A percentile compares a stretch with the other conserved stretches of the same genome.
phyloP scores from a whole-genome alignment of 2,329 filamentous ascomycete genomes.

The Penicillium psychrosexuale region DNA sequence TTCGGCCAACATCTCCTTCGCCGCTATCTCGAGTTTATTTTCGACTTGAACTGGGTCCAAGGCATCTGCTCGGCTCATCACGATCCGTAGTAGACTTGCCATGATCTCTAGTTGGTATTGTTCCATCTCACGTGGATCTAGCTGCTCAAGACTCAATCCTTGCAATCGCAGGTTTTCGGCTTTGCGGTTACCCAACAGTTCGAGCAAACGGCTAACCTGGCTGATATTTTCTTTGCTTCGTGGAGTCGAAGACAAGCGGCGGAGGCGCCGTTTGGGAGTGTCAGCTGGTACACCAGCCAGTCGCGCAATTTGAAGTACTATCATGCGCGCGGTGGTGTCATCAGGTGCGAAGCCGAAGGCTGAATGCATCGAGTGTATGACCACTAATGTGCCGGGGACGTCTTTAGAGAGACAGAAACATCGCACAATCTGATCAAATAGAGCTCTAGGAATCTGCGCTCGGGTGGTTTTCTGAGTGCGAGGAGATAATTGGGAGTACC shows the following conservation, averaged over 20 bases:
- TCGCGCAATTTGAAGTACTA: conserved; percentile 51
- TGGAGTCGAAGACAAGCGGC: conserved; percentile 41
- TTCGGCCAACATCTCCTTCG: conserved; percentile 39
- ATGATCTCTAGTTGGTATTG: conserved; percentile 45
- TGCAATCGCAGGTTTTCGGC: conserved; percentile 30
- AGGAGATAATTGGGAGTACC: conserved; percentile 37
- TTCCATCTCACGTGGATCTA: conserved; percentile 38
- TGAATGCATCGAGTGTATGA: conserved; percentile 46
- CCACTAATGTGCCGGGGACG: conserved; percentile 49
- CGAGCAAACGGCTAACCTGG: conserved; percentile 46
- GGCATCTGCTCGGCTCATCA: conserved; percentile 36
- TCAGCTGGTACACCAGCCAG: conserved; percentile 37
- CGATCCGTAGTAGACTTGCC: conserved; percentile 40
- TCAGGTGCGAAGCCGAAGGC: conserved; percentile 48
- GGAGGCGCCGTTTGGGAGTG: conserved; percentile 37
- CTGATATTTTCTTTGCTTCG: conserved; percentile 46
- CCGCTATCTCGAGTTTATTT: conserved; percentile 32
- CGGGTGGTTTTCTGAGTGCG: conserved; percentile 29
- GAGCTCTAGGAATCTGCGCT: conserved; percentile 45
- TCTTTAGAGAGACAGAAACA: conserved; percentile 52
- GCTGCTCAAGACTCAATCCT: conserved; percentile 34
- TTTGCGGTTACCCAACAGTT: conserved; percentile 42
- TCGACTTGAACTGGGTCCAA: conserved; percentile 31
- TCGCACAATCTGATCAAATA: conserved; percentile 53
- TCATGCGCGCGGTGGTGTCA: conserved; percentile 46